Base-by-base conservation (phyloP, 1,139 yeast genomes). In the Yamadazyma aaseri region DNA sequence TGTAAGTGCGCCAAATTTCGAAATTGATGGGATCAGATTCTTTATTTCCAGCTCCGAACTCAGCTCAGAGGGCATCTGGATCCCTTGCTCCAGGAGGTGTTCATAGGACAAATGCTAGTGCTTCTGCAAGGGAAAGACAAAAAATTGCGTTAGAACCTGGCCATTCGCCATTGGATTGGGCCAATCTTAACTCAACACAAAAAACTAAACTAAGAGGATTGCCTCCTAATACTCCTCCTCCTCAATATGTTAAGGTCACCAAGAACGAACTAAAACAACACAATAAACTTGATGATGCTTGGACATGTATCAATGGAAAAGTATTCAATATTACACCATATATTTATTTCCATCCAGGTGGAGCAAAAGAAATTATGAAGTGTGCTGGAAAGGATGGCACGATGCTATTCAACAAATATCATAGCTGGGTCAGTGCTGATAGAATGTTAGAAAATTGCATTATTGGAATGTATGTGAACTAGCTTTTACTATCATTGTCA, bases 281-380 rank as follows among this genome's bases (percentile, higher is more conserved):
- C 55, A 71, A 66, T 20, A 56, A 66, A 0, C 47, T 43, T 14
- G 73, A 74, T 1, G 96, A 92, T 51, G 86, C 86, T 40, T 92
- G 98, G 98, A 84, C 94, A 5, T 77, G 79, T 28, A 70, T 92
- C 10, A 78, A 78, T 33, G 90, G 92, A 1, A 82, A 78, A 48
- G 95, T 92, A 2, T 92, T 85, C 61, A 86, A 90, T 51, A 69
- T 92, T 20, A 81, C 96, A 0, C 81, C 86, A 7, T 92, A 92
- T 56, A 57, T 92, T 21, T 68, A 77, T 37, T 92, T 81, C 56
- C 98, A 92, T 49, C 98, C 98, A 0, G 98, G 98, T 16, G 98
- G 98, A 1, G 80, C 71, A 2, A 79, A 76, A 5, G 89, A 89
- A 50, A 63, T 92, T 29, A 67, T 86, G 77, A 76, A 79, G 38